A percentile compares a stretch with the other conserved stretches of the same genome.
These are phyloP conservation scores for Chimonanthus salicifolius DNA, from an alignment of 164 flowering plant genomes.

Conservation along the genomic window DNA sequence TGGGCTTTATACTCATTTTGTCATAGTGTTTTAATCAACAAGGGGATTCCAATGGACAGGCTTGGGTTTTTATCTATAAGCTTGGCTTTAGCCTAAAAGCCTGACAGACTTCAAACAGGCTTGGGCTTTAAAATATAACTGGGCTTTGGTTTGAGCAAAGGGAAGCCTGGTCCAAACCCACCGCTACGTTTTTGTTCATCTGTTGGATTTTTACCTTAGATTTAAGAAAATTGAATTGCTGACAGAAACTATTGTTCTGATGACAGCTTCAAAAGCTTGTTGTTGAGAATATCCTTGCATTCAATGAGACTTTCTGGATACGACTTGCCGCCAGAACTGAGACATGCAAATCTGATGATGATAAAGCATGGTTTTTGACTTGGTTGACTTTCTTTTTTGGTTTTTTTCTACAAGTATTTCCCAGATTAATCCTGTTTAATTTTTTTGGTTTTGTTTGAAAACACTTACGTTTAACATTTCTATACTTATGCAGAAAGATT, in stretches of 20 bases:
- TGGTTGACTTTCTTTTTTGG: slow-evolving; percentile 20
- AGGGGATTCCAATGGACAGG: too few relatives aligned
- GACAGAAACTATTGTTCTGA: slow-evolving; percentile 4
- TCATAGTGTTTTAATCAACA: too few relatives aligned
- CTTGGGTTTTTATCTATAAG: too few relatives aligned
- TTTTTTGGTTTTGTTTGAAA: slow-evolving; percentile 2
- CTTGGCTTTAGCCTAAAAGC: too few relatives aligned
- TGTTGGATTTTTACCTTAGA: background rate
- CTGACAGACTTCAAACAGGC: too few relatives aligned
- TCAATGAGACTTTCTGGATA: slow-evolving; percentile 86
- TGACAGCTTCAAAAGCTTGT: slow-evolving; percentile 86
- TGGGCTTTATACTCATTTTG: too few relatives aligned
- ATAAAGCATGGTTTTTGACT: slow-evolving; percentile 79
- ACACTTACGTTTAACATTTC: slow-evolving; percentile 1
- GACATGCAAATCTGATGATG: slow-evolving; percentile 94
- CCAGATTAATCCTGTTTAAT: slow-evolving; percentile 3
- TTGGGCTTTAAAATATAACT: too few relatives aligned
- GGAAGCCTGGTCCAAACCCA: too few relatives aligned
- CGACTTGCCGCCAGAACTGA: slow-evolving; percentile 88
- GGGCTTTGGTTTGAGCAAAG: too few relatives aligned
- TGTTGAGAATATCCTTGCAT: slow-evolving; percentile 83
- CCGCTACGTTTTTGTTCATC: background rate
- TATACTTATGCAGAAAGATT: slow-evolving; percentile 68
- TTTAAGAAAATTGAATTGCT: background rate
- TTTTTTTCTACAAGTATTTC: slow-evolving; percentile 8